phyloP scores from a whole-genome alignment of 805 yeast species.

The Hagleromyces aurorensis region DNA sequence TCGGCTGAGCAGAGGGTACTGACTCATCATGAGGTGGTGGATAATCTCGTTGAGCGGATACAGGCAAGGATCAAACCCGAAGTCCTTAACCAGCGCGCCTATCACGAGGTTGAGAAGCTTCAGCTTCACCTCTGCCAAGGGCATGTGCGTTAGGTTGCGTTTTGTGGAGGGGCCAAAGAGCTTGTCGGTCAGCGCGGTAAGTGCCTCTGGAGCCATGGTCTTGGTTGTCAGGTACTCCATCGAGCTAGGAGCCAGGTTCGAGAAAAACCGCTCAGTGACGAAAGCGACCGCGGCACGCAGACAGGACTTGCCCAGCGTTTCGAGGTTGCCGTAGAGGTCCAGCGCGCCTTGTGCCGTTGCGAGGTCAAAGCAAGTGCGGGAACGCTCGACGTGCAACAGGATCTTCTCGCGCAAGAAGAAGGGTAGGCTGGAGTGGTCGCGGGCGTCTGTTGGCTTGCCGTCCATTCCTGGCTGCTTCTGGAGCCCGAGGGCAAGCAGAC shows the following conservation, averaged over 20 bases:
- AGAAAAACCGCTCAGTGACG: slow-evolving; percentile 57
- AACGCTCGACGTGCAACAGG: slow-evolving; percentile 45
- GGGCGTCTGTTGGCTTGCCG: slow-evolving; percentile 3
- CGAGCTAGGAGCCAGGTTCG: slow-evolving; percentile 45
- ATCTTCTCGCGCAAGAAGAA: slow-evolving; percentile 32
- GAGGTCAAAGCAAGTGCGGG: slow-evolving; percentile 53
- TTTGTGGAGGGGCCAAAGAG: slow-evolving; percentile 23
- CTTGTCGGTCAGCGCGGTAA: slow-evolving; percentile 27
- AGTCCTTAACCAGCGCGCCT: slow-evolving; percentile 70
- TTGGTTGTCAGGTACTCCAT: slow-evolving; percentile 42
- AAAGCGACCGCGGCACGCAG: slow-evolving; percentile 49
- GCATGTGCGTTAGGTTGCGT: slow-evolving; percentile 33
- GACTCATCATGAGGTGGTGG: slow-evolving; percentile 49
- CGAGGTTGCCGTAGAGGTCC: slow-evolving; percentile 37
- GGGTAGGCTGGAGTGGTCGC: slow-evolving; percentile 9
- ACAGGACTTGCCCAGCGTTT: slow-evolving; percentile 50
- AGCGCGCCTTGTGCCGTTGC: slow-evolving; percentile 17
- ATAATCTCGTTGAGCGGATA: slow-evolving; percentile 61
- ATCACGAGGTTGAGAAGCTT: slow-evolving; percentile 49
- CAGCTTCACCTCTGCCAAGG: slow-evolving; percentile 37
- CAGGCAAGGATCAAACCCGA: slow-evolving; percentile 67
- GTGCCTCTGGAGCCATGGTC: slow-evolving; percentile 34
- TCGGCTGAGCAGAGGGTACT: slow-evolving; percentile 46
- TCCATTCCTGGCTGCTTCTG: slow-evolving; percentile 4
- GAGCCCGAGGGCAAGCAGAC: slow-evolving; percentile 19